phyloP scores from a whole-genome alignment of 805 yeast species.

The Allodekkera sacchari region DNA sequence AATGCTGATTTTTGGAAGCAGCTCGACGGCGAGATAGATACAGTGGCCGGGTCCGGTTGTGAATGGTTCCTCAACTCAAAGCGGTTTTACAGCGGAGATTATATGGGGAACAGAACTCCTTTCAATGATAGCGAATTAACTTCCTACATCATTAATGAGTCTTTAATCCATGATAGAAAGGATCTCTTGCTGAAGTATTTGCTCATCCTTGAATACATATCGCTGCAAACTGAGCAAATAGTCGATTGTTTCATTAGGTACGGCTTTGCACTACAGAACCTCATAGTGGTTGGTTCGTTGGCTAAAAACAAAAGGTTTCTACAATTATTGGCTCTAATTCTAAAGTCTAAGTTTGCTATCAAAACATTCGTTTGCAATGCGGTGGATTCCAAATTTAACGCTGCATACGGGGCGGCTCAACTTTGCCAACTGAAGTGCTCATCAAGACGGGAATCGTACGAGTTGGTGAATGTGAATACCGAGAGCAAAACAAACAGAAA shows the following conservation, averaged over 20 bases:
- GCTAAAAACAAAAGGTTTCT: conserved; percentile 37
- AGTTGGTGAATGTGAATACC: neutral
- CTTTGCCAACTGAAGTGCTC: conserved; percentile 5
- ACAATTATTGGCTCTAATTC: conserved; percentile 21
- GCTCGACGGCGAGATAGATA: conserved; percentile 2
- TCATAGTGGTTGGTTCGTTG: conserved; percentile 48
- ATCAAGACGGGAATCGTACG: neutral
- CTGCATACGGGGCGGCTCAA: conserved; percentile 10
- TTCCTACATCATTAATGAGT: conserved; percentile 42
- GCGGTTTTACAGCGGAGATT: conserved; percentile 45
- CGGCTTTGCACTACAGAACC: conserved; percentile 17
- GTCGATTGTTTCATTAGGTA: conserved; percentile 22
- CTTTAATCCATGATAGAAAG: conserved; percentile 24
- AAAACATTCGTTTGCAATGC: conserved; percentile 3
- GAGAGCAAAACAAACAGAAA: neutral
- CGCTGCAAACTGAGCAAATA: conserved; percentile 40
- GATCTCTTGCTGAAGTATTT: conserved; percentile 36
- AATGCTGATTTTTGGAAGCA: conserved; percentile 1
- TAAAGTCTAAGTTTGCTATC: conserved; percentile 5
- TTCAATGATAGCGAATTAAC: conserved; percentile 40
- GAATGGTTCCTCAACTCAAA: conserved; percentile 14
- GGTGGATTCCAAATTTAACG: conserved; percentile 9
- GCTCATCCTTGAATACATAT: conserved; percentile 40
- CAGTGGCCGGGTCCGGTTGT: conserved; percentile 8
- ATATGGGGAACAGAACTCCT: conserved; percentile 53